Conservation (phyloP, 2,329 filamentous ascomycete species). For the Moelleriella libera region DNA sequence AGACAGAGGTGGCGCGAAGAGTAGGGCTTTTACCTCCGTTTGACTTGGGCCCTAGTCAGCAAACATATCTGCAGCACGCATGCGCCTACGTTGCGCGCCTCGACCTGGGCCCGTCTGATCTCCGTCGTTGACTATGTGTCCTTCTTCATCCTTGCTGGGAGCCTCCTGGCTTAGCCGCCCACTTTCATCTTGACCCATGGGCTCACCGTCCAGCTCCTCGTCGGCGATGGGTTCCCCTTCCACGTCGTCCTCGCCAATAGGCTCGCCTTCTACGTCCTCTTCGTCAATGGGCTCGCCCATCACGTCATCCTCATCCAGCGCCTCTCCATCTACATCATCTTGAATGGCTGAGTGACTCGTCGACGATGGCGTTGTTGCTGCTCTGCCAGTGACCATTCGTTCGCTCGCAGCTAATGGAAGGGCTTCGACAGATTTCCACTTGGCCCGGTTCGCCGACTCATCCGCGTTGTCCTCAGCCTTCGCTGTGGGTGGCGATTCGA, state of each 20-base stretch:
- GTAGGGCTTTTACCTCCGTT: not conserved
- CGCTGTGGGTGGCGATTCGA: slow-evolving; percentile 50
- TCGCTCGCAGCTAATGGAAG: slow-evolving; percentile 3
- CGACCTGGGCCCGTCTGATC: slow-evolving; percentile 19
- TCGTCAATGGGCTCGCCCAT: slow-evolving; percentile 30
- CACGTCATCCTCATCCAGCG: slow-evolving; percentile 27
- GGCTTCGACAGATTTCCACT: slow-evolving; percentile 37
- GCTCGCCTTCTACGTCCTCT: slow-evolving; percentile 32
- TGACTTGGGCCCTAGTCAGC: slow-evolving; percentile 50
- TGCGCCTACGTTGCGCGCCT: slow-evolving; percentile 39
- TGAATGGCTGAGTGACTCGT: slow-evolving; percentile 13
- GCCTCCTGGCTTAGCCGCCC: slow-evolving; percentile 15
- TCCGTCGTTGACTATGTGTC: slow-evolving; percentile 16
- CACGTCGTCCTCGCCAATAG: slow-evolving; percentile 26
- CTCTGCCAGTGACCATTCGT: slow-evolving; percentile 5
- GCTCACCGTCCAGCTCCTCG: slow-evolving; percentile 25
- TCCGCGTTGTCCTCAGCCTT: slow-evolving; percentile 14
- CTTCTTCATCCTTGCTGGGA: slow-evolving; percentile 25
- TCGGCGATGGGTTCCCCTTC: slow-evolving; percentile 27
- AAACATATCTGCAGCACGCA: slow-evolving; percentile 79
- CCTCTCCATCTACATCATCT: slow-evolving; percentile 23
- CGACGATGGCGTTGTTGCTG: not conserved
- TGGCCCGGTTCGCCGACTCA: slow-evolving; percentile 19
- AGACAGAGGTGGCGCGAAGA: too few relatives aligned
- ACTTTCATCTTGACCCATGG: slow-evolving; percentile 26